Evolutionary conservation across 257 asterid species (phyloP), one percentile per base, ranked within the genome.

Genomic region (Fraxinus pennsylvanica): DNA sequence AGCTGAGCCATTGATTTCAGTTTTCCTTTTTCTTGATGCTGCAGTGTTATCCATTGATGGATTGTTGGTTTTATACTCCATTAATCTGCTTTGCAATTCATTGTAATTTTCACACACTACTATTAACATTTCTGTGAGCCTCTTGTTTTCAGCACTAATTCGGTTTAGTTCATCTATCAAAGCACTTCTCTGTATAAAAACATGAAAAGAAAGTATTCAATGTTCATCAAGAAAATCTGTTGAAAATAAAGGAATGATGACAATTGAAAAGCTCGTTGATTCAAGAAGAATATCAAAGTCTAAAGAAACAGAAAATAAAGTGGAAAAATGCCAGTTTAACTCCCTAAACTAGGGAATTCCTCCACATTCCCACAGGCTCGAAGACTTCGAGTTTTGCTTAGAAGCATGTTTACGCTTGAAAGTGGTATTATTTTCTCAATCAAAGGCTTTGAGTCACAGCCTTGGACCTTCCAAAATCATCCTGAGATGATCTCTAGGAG

Each of bases 71-170:
- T 89, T 82, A 27, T 25, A 27, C 3, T 86, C 86, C 79, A 81
- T 76, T 33, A 89, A 72, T 33, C 89, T 91, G 39, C 70, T 88
- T 21, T 91, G 81, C 78, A 94, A 80, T 71, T 88, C 82, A 69
- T 85, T 89, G 83, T 92, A 94, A 15, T 88, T 94, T 87, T 94
- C 96, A 72, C 94, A 91, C 90, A 89, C 76, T 1, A 86, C 86
- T 33, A 92, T 86, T 6, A 94, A 39, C 87, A 87, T 76, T 71
- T 94, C 91, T 0, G 92, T 88, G 73, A 94, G 87, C 78, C 86
- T 94, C 93, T 87, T 91, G 91, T 92, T 94, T 69, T 94, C 97
- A 19, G 93, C 96, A 73, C 84, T 88, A 81, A 88, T 89, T 41
- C 97, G 74, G 39, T 87, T 94, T 80, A 94, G 74, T 54, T 94